Base-by-base conservation (phyloP, 2,329 filamentous ascomycete genomes). In the Ophiostoma sp. region DNA sequence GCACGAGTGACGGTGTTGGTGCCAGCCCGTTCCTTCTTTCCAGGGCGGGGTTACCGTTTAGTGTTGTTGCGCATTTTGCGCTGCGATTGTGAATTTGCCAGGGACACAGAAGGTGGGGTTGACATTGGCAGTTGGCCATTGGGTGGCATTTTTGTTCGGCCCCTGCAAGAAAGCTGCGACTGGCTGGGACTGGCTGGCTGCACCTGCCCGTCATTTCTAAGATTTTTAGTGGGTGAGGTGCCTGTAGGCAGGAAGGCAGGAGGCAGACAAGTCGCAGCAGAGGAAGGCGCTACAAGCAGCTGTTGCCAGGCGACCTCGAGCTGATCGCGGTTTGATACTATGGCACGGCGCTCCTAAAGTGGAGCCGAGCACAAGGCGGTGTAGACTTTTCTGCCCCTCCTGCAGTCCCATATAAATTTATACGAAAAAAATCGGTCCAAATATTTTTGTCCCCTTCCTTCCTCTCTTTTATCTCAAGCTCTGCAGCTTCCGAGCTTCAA, bases 361-460 rank as follows among this genome's bases (percentile, higher is more conserved):
- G 61, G 61, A 28, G 36, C 19, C 61, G n/a, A 45, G 28, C 66
- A 69, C 28, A 71, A 59, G 69, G 69, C 69, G 69, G 69, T 71
- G 69, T 63, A 36, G 55, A 9, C 6, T 36, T 71, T 71, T 71
- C 69, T 71, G 69, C 69, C 55, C 22, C 2, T 71, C 8, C 1
- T 8, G 28, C 5, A 48, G 69, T 12, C 28, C 55, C 69, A 63
- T 71, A 71, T 71, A 71, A 66, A 66, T 19, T 17, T 19, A 1
- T 42, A 42, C 12, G 25, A 55, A 66, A 57, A 66, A 57, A 72
- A 33, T 59, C 50, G 36, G 36, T 19, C 61, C 11, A 17, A 22
- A 3, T 8, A n/a, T 33, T 70, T 59, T 33, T 3, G 19, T 45
- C 39, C 25, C 36, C n/a, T 63, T 48, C 31, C 42, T 52, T n/a